These are phyloP conservation scores for Dryas integrifolia DNA, from an alignment of 331 rosid species.

Conservation along the genomic window DNA sequence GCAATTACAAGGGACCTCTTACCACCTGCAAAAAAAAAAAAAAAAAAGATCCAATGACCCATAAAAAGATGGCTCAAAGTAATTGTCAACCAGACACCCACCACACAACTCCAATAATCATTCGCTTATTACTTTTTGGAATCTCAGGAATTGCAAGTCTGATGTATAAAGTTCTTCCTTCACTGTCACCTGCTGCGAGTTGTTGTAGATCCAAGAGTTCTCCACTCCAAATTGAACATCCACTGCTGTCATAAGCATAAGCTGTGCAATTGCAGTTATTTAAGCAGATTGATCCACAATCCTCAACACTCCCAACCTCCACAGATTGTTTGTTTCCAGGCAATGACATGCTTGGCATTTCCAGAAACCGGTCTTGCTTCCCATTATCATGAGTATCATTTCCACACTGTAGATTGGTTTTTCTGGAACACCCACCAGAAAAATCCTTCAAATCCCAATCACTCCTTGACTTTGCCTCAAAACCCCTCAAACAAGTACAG, in stretches of 20 bases:
- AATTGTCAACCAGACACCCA: background rate
- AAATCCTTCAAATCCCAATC: slow-evolving; percentile 37
- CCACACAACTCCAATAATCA: slow-evolving; percentile 10
- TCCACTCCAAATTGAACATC: slow-evolving; percentile 29
- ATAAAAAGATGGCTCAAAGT: background rate
- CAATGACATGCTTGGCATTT: slow-evolving; percentile 25
- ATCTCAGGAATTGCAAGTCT: slow-evolving; percentile 40
- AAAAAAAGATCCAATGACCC: background rate
- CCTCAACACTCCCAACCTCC: slow-evolving; percentile 16
- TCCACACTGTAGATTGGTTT: no score
- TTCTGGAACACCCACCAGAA: slow-evolving; percentile 46
- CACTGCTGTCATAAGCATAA: slow-evolving; percentile 22
- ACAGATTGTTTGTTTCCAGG: slow-evolving; percentile 14
- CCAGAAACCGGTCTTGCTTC: slow-evolving; percentile 26
- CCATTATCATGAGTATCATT: background rate
- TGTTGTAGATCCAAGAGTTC: slow-evolving; percentile 26
- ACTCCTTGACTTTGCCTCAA: slow-evolving; percentile 20
- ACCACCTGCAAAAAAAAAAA: background rate
- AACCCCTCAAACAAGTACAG: slow-evolving; percentile 51
- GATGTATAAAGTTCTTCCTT: slow-evolving; percentile 15
- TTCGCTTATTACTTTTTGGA: background rate
- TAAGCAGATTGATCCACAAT: slow-evolving; percentile 47
- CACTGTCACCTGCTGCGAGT: slow-evolving; percentile 4
- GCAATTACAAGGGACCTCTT: background rate
- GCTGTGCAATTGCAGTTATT: slow-evolving; percentile 25